phyloP scores from a whole-genome alignment of 371 early-diverging fungal genomes.

The Apophysomyces variabilis region DNA sequence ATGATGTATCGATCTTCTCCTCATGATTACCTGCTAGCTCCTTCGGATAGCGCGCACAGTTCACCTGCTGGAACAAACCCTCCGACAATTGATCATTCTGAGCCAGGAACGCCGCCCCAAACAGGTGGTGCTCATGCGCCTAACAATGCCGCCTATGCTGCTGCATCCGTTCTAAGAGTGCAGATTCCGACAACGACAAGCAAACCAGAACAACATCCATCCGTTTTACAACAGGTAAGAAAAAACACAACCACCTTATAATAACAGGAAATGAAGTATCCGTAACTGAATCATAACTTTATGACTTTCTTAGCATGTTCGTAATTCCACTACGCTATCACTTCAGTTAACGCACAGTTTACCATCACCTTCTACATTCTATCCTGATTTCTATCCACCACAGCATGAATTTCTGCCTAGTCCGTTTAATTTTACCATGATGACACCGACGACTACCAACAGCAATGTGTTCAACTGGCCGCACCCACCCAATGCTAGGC shows the following conservation, averaged over 20 bases:
- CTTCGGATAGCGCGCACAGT: neutral
- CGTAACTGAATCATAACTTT: neutral
- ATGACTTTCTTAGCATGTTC: neutral
- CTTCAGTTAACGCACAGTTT: slow-evolving; percentile 78
- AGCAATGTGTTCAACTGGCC: slow-evolving; percentile 63
- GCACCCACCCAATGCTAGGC: slow-evolving; percentile 2
- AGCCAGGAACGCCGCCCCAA: slow-evolving; percentile 1
- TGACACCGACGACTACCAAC: slow-evolving; percentile 59
- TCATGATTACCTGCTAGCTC: neutral
- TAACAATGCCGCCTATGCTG: neutral
- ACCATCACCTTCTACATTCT: slow-evolving; percentile 79
- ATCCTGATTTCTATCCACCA: slow-evolving; percentile 74
- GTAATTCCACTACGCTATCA: slow-evolving; percentile 45
- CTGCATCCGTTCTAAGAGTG: neutral
- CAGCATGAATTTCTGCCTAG: slow-evolving; percentile 61
- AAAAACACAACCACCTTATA: neutral
- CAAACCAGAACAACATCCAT: slow-evolving; percentile 1
- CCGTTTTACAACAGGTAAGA: slow-evolving; percentile 1
- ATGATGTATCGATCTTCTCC: slow-evolving; percentile 5
- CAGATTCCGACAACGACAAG: neutral
- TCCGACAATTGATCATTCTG: neutral
- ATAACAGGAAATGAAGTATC: neutral
- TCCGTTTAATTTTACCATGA: slow-evolving; percentile 62
- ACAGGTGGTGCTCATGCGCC: neutral
- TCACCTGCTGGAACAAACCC: slow-evolving; percentile 1